Base-by-base conservation (phyloP, 2,329 filamentous ascomycete genomes). In the Diplodia mutila region DNA sequence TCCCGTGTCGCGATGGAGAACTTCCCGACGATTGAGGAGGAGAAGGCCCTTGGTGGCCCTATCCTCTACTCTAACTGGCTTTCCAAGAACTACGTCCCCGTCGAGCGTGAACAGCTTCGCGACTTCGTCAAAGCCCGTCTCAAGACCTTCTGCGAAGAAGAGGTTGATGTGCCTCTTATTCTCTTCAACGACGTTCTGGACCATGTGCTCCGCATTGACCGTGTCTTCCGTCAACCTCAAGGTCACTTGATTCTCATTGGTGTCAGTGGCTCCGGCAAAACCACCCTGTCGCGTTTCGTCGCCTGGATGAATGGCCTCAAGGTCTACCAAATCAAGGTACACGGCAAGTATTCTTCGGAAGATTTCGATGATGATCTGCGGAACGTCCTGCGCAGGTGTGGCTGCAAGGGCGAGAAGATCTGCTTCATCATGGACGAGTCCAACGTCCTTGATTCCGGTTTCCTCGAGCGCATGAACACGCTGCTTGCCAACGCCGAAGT, bases 401-500 rank as follows among this genome's bases (percentile, higher is more conserved):
- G 95, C 70, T 98, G 94, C 84, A 97, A 97, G 84, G 95, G 95
- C 42, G 95, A 99, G 79, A 98, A 98, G 85, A 97, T 99, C 59
- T 99, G 96, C 82, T 99, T 99, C 84, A 97, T 99, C 83, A 98
- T 99, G 94, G 95, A 99, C 77, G 95, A 99, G 82, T 91, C 94
- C 11, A 99, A 99, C 75, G 95, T 99, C 42, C 86, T 99, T 32
- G 95, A 99, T 79, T 99, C 95, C 52, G 95, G 95, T 65, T 99
- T 99, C 89, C 81, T 99, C 66, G 95, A 99, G 80, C 90, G 96
- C 74, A 99, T 99, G 95, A 99, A 99, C 78, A 99, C 95, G 0
- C 83, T 99, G 61, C 89, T 99, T 69, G 96, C 95, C 74, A 99
- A 99, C 77, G 95, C 96, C n/a, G 96, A 99, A 81, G 95, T 99